Percentiles rank a stretch among this genome's conserved stretches.
These are phyloP conservation scores for Sedum album DNA, from an alignment of 164 flowering plant species.

Conservation along the genomic window DNA sequence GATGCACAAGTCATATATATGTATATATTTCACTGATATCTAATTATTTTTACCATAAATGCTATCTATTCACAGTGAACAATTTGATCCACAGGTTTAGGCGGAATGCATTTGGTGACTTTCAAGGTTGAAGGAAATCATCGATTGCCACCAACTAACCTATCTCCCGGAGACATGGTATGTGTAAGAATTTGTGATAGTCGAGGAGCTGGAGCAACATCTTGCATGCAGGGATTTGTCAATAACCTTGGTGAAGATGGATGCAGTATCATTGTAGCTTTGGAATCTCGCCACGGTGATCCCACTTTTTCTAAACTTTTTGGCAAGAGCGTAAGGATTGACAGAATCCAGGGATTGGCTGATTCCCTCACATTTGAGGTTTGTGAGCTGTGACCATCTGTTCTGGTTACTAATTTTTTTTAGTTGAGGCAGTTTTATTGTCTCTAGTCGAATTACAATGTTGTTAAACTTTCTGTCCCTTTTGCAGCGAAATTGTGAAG, in stretches of 20 bases:
- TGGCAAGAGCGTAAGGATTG: conserved; percentile 81
- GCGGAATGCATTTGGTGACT: conserved; percentile 86
- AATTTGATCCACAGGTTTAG: conserved; percentile 48
- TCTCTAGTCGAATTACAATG: neutral
- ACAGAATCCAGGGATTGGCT: conserved; percentile 86
- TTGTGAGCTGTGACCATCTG: conserved; percentile 4
- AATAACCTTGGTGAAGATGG: conserved; percentile 84
- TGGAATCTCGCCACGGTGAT: conserved; percentile 83
- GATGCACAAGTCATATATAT: too few species aligned
- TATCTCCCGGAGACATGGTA: conserved; percentile 95
- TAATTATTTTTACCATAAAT: neutral
- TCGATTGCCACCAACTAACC: conserved; percentile 80
- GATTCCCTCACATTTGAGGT: conserved; percentile 92
- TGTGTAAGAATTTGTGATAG: conserved; percentile 81
- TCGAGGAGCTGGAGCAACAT: conserved; percentile 79
- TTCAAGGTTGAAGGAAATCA: conserved; percentile 80
- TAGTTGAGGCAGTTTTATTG: too few species aligned
- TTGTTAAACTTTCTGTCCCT: conserved; percentile 2
- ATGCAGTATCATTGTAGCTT: conserved; percentile 71
- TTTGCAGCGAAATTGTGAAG: conserved; percentile 85
- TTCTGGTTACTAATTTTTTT: neutral
- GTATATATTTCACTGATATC: too few species aligned
- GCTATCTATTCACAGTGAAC: too few species aligned
- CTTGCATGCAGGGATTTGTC: conserved; percentile 86
- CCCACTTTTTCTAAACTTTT: conserved; percentile 89